Evolutionary conservation across 768 basidiomycete species (phyloP), one percentile per base, ranked within the genome.

Genomic region (Pisolithus orientalis): DNA sequence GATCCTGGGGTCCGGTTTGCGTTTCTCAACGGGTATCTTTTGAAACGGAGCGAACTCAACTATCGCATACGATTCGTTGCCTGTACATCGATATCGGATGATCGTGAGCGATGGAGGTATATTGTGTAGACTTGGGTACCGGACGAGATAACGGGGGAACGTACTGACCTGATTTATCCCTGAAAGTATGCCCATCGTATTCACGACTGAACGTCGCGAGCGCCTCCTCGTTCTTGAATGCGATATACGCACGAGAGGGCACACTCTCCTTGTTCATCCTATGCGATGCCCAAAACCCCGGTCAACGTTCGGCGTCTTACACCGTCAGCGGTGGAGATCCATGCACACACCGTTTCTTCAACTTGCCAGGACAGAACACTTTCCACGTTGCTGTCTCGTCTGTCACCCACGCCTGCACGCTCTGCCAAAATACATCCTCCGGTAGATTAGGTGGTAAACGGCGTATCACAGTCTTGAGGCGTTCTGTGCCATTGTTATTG

Each of bases 1-100:
- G 58, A 84, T 85, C 24, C 92, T 75, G 34, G 78, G 79, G 61
- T 99, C 95, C 0, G 67, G 65, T 70, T 95, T 97, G 67, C 83
- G 84, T 68, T 87, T 83, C 54, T 78, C 76, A 0, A 78, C 63
- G 0, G 94, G 90, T 10, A 87, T 69, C 63, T 93, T 96, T 66
- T 93, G 94, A 57, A 87, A 90, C 5, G 94, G 92, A 0, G 96
- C 89, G 62, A 89, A 97, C 68, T 99, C 95, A 6, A 99, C 93
- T 4, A 96, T 75, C 1, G 90, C 94, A 46, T 85, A 77, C 2
- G 83, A 90, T 64, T 95, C 91, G 60, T 85, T 87, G 14, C 95
- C 95, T 95, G 58, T 10, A n/a, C 11, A 47, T 17, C 14, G 34
- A 24, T n/a, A 24, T 37, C 44, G 46, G 46, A 34, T 5, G 21